Evolutionary conservation across 495 filamentous ascomycete genomes (phyloP).

Genomic region (Penicillium malachiteum): DNA sequence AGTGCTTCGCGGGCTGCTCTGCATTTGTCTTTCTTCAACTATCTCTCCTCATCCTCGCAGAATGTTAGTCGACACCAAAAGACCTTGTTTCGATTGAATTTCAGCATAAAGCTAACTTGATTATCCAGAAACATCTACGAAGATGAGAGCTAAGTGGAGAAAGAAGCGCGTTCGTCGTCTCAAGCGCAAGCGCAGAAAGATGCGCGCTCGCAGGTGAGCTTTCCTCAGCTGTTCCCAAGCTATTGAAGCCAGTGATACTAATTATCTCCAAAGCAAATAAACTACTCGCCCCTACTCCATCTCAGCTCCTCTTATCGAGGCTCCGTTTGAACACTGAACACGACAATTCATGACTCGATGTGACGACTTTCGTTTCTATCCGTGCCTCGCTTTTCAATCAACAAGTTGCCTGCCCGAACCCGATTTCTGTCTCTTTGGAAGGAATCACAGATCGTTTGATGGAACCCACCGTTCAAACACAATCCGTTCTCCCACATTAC

Average conservation of each 20-base stretch:
- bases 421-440: constrained; percentile 24
- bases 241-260: constrained; percentile 26
- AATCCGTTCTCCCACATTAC: constrained; percentile 10
- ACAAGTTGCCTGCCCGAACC: constrained; percentile 29
- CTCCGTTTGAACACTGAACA: constrained; percentile 49
- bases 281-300: constrained; percentile 55
- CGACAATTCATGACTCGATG: constrained; percentile 39
- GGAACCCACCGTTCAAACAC: constrained; percentile 39
- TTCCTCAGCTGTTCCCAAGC: not conserved
- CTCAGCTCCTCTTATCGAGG: constrained; percentile 51
- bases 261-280: not conserved
- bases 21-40: constrained; percentile 46
- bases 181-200: constrained; percentile 99
- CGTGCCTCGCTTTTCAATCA: constrained; percentile 32
- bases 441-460: constrained; percentile 23
- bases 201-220: constrained; percentile 83
- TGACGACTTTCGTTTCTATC: constrained; percentile 36
- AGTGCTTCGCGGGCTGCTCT: constrained; percentile 32
- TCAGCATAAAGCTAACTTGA: constrained; percentile 11
- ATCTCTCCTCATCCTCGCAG: constrained; percentile 55
- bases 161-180: constrained; percentile 98
- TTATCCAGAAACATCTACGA: constrained; percentile 49
- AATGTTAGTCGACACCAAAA: constrained; percentile 43
- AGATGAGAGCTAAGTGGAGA: constrained; percentile 99
- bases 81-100: not conserved